Base-by-base conservation (phyloP, 352 stramenopile species). In the Phytophthora vignae region DNA sequence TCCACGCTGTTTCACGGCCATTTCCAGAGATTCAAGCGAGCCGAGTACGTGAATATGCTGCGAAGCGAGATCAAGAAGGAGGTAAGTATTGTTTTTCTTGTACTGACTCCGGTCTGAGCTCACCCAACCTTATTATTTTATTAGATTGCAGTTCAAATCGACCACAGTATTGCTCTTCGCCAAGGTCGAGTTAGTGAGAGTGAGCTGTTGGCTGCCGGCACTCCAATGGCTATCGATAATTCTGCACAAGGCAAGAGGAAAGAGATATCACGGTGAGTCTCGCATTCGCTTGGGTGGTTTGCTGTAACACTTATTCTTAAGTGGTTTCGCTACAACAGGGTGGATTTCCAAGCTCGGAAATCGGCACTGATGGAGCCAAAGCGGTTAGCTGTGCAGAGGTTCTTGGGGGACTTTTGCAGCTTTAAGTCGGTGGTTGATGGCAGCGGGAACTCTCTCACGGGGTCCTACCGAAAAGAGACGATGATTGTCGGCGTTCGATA, bases 61-160 rank as follows among this genome's bases (percentile, higher is more conserved):
- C 83, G 82, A 3, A 11, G 71, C 3, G 85, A 92, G 49, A 93
- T 95, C 57, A 90, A 92, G 55, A 90, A 90, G 42, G 84, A 95
- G 78, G 86, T 92, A 67, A 27, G 56, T 22, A 3, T 14, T 22
- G 27, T 25, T 52, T 52, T 52, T 5, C 3, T 6, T 27, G 7
- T 2, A 12, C n/a, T 8, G 5, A 7, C n/a, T 52, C 4, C n/a
- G 4, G 6, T 0, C 4, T 48, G 15, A 48, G 40, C n/a, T 25
- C n/a, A 27, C 2, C 44, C 14, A 9, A 15, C n/a, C 11, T 17
- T 25, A 14, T 53, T 38, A 21, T 55, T 33, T 54, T 38, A 6
- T 71, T 56, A 91, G 81, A 83, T 93, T 11, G 77, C 81, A 10
- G 64, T 71, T 50, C 86, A 93, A 68, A 91, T 93, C 12, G 84